Evolutionary conservation across 2,329 filamentous ascomycete species (phyloP).

Genomic region (Aspergillus unguis): DNA sequence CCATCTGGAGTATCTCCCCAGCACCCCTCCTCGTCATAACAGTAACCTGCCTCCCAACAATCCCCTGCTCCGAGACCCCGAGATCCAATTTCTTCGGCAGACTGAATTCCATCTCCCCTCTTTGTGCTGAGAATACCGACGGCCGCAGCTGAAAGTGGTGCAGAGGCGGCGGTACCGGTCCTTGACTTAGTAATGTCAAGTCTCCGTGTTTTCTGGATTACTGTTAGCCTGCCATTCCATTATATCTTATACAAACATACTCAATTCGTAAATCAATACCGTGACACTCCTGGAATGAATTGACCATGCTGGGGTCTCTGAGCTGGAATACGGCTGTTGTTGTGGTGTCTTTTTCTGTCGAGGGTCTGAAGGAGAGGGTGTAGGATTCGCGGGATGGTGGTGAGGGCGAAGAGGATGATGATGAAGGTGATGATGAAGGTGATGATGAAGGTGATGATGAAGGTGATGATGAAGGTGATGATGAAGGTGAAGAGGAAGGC

Average conservation of each 20-base stretch:
- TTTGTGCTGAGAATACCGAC: not conserved
- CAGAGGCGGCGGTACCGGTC: constrained; percentile 12
- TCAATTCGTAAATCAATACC: constrained; percentile 33
- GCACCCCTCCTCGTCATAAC: constrained; percentile 21
- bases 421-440: not conserved
- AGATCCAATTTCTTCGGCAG: constrained; percentile 32
- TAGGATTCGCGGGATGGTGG: constrained; percentile 18
- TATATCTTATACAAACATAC: constrained; percentile 19
- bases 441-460: constrained; percentile 21
- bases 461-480: constrained; percentile 21
- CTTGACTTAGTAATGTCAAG: constrained; percentile 14
- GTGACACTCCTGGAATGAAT: constrained; percentile 18
- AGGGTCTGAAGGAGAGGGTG: constrained; percentile 30
- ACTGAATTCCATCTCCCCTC: constrained; percentile 24
- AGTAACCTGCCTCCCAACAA: constrained; percentile 34
- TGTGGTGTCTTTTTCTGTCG: constrained; percentile 5
- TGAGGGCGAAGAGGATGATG: constrained; percentile 1
- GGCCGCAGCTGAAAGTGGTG: constrained; percentile 25
- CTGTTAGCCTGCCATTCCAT: no score
- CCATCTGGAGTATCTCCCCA: constrained; percentile 21
- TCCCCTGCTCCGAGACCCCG: constrained; percentile 33
- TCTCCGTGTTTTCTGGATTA: constrained; percentile 26
- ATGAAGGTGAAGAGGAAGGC: constrained; percentile 23
- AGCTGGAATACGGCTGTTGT: constrained; percentile 28
- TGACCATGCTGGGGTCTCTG: constrained; percentile 21